Base-by-base conservation (phyloP, 352 stramenopile species). In the Phytophthora boehmeriae region DNA sequence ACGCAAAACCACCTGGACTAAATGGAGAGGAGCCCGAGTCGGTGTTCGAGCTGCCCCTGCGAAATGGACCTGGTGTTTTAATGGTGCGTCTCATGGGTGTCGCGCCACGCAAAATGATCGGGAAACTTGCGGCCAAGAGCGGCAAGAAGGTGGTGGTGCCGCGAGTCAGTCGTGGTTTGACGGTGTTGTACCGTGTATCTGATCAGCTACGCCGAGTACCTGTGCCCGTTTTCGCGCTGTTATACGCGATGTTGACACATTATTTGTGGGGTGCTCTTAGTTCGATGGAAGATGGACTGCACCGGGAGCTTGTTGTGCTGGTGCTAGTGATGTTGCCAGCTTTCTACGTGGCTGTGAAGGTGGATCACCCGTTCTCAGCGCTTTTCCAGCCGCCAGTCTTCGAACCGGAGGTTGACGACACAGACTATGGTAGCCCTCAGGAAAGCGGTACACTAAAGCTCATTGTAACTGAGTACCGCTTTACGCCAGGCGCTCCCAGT, bases 391-490 rank as follows among this genome's bases (percentile, higher is more conserved):
- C 80, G 23, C 73, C 73, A 22, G 38, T 63, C 9, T 60, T 53
- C 4, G 60, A 71, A 22, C 55, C 42, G 25, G 68, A 71, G 13
- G 59, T 63, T 44, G 46, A 71, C 25, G 30, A 59, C 55, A 63
- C 41, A 1, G 54, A 70, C 39, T 52, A 66, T 60, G 51, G 23
- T 20, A 67, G 53, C 25, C 47, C 55, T 28, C 16, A 39, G 17
- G 39, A 61, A 19, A 79, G 57, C 20, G 75, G 59, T 41, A 88
- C 71, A 19, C 68, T 93, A 44, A 93, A 93, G 66, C 61, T 93
- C 19, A 86, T 90, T 38, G 81, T 91, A 36, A 76, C 72, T 43
- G 82, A 92, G 63, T 92, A 92, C 58, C 82, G 78, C 43, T 93
- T 93, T 62, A 44, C 49, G 16, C 43, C 44, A n/a, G 44, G 2